These are phyloP conservation scores for Fraxinus floribunda DNA, from an alignment of 305 asterid genomes.

Conservation along the genomic window DNA sequence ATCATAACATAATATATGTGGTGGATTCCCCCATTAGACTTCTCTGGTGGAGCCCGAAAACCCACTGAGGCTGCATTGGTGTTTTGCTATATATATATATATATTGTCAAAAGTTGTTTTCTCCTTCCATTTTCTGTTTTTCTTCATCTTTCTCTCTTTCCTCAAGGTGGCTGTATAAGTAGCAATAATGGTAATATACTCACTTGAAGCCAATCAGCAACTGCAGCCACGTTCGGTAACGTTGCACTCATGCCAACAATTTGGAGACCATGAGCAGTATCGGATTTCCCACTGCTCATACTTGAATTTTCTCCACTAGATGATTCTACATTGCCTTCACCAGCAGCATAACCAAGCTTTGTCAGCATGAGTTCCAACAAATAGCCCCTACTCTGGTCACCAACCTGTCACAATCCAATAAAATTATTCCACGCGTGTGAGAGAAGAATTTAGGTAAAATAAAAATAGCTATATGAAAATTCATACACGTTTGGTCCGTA, in stretches of 20 bases:
- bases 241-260: slow-evolving; percentile 99
- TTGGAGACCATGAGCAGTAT: slow-evolving; percentile 85
- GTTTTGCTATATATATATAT: not conserved
- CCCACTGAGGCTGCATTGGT: not conserved
- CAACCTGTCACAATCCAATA: slow-evolving; percentile 65
- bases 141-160: not conserved
- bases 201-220: slow-evolving; percentile 98
- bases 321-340: slow-evolving; percentile 85
- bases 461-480: slow-evolving; percentile 13
- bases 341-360: slow-evolving; percentile 96
- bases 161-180: not conserved
- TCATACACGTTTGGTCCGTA: not conserved
- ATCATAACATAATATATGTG: not conserved
- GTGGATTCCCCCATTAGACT: not conserved
- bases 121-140: not conserved
- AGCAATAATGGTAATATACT: slow-evolving; percentile 31
- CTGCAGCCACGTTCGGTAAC: slow-evolving; percentile 89
- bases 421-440: slow-evolving; percentile 24
- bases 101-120: not conserved
- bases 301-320: slow-evolving; percentile 95
- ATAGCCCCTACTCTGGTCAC: slow-evolving; percentile 97
- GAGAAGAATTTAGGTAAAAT: slow-evolving; percentile 18
- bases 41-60: not conserved
- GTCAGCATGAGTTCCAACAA: slow-evolving; percentile 95
- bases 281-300: slow-evolving; percentile 73